phyloP scores from a whole-genome alignment of 768 basidiomycete species.

The Phlebiopsis gigantea region DNA sequence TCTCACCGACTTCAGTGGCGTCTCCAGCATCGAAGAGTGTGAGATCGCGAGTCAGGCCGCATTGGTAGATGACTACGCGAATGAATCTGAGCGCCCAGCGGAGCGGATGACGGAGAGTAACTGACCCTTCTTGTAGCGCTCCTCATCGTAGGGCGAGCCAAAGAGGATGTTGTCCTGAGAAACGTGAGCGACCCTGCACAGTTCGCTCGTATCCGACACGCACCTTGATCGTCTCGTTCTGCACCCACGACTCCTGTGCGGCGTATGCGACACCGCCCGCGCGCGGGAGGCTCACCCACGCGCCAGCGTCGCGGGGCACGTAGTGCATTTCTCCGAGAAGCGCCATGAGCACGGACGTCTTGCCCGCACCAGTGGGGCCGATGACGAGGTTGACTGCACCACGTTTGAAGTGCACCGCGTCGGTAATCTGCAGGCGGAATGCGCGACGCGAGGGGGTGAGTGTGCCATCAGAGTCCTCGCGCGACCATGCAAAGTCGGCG shows the following conservation, averaged over 20 bases:
- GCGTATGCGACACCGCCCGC: slow-evolving; percentile 69
- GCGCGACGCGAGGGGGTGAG: slow-evolving; percentile 35
- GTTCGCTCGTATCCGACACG: slow-evolving; percentile 33
- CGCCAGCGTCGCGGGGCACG: slow-evolving; percentile 40
- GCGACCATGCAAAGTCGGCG: slow-evolving; percentile 53
- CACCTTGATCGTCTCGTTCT: slow-evolving; percentile 62
- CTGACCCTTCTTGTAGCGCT: slow-evolving; percentile 36
- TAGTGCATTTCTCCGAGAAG: slow-evolving; percentile 56
- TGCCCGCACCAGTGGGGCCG: slow-evolving; percentile 23
- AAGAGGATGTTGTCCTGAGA: slow-evolving; percentile 43
- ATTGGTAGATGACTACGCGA: slow-evolving; percentile 28
- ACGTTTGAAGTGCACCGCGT: slow-evolving; percentile 22
- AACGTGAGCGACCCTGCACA: background rate
- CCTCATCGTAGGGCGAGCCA: slow-evolving; percentile 38
- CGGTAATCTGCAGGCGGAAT: slow-evolving; percentile 19
- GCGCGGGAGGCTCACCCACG: slow-evolving; percentile 69
- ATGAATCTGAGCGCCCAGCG: background rate
- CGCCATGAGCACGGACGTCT: slow-evolving; percentile 21
- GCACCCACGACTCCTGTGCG: slow-evolving; percentile 81
- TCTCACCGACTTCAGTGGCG: slow-evolving; percentile 54
- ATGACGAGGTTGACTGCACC: slow-evolving; percentile 22
- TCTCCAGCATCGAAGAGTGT: slow-evolving; percentile 45
- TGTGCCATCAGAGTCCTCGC: slow-evolving; percentile 25
- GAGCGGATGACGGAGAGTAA: background rate
- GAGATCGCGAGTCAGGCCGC: slow-evolving; percentile 40